A percentile compares a stretch with the other conserved stretches of the same genome.
These are phyloP conservation scores for Hansfordia pulvinata DNA, from an alignment of 2,329 filamentous ascomycete species.

Conservation along the genomic window DNA sequence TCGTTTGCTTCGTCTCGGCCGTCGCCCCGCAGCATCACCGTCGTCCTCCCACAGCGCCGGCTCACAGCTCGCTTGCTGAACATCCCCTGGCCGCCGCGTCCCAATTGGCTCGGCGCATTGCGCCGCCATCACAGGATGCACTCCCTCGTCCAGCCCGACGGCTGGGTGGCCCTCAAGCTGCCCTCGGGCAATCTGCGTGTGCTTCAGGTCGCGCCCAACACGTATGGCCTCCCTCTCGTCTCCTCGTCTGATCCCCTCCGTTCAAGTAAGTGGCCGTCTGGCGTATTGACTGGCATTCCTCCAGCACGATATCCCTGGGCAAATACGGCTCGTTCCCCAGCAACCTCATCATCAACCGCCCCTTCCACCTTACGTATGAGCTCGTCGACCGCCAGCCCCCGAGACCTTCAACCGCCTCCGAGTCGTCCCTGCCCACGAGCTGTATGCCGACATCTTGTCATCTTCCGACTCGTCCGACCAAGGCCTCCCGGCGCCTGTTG, in stretches of 20 bases:
- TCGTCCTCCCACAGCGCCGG: too few relatives aligned
- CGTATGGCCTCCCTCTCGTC: constrained; percentile 34
- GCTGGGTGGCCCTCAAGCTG: constrained; percentile 46
- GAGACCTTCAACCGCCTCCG: constrained; percentile 58
- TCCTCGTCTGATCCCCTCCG: too few relatives aligned
- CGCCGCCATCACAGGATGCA: constrained; percentile 23
- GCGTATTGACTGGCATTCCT: constrained; percentile 4
- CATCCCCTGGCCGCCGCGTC: too few relatives aligned
- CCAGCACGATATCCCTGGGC: constrained; percentile 71
- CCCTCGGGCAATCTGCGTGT: constrained; percentile 44
- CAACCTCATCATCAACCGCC: constrained; percentile 82
- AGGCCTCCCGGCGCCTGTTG: too few relatives aligned
- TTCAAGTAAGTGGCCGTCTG: constrained; percentile 3
- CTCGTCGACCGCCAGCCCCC: constrained; percentile 56
- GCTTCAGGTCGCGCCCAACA: constrained; percentile 45
- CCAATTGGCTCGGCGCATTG: too few relatives aligned
- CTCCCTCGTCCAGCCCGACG: constrained; percentile 37
- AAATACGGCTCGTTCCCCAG: constrained; percentile 88
- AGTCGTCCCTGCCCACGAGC: constrained; percentile 65
- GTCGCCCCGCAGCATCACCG: too few relatives aligned
- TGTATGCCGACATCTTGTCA: constrained; percentile 65
- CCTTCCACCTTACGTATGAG: constrained; percentile 86
- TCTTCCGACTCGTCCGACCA: constrained; percentile 24
- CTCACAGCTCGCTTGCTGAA: too few relatives aligned
- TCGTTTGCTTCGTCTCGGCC: too few relatives aligned